Evolutionary conservation across 305 asterid genomes (phyloP).

Genomic region (Caryopteris hybrid): DNA sequence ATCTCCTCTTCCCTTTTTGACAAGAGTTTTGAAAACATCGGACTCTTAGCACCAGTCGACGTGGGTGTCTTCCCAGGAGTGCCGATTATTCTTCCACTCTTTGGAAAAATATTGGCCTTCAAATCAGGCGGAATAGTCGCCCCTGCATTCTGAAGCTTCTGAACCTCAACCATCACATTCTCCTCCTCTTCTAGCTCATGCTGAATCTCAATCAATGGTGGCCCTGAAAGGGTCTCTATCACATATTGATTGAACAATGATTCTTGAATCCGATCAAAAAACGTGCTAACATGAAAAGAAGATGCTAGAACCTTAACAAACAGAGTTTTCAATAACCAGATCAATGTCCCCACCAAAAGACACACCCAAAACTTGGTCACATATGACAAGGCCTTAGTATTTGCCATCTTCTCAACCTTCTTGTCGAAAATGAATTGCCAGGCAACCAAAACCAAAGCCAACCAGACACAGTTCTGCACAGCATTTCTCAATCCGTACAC

Average conservation of each 20-base stretch:
- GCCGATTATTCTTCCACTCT: conserved; percentile 49
- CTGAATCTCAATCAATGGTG: conserved; percentile 57
- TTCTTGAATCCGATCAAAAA: conserved; percentile 84
- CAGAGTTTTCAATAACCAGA: conserved; percentile 77
- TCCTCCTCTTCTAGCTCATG: conserved; percentile 74
- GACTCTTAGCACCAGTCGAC: conserved; percentile 34
- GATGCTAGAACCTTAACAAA: conserved; percentile 80
- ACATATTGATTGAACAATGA: conserved; percentile 78
- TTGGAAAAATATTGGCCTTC: conserved; percentile 40
- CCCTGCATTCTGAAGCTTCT: conserved; percentile 74
- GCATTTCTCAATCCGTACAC: conserved; percentile 78
- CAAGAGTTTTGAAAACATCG: conserved; percentile 36
- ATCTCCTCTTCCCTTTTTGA: conserved; percentile 56
- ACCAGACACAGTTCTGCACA: conserved; percentile 77
- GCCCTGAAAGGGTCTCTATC: conserved; percentile 71
- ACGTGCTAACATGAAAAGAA: conserved; percentile 80
- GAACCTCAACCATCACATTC: conserved; percentile 58
- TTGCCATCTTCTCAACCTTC: conserved; percentile 45
- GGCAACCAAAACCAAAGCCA: conserved; percentile 66
- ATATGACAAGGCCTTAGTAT: conserved; percentile 36
- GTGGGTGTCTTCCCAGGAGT: conserved; percentile 48
- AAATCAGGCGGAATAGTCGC: conserved; percentile 62
- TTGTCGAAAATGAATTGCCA: conserved; percentile 72
- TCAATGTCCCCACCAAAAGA: conserved; percentile 64
- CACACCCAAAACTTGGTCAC: conserved; percentile 78